Evolutionary conservation across 352 stramenopile species (phyloP), one percentile per base, ranked within the genome.

Genomic region (Blastocystis sp.): DNA sequence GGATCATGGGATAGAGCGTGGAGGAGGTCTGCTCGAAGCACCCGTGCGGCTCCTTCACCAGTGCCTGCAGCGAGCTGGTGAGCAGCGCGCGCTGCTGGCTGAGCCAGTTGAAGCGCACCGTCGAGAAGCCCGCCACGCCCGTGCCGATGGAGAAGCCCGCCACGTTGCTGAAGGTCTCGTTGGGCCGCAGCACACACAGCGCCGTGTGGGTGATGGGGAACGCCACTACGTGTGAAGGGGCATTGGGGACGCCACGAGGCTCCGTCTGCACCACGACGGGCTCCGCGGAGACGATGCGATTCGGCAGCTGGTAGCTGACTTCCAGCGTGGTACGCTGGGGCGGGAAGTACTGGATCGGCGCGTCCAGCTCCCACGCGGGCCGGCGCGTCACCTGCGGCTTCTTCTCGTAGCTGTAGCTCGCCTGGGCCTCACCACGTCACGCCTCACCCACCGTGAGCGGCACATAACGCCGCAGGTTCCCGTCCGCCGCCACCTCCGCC

Each of bases 11-110:
- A 28, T 76, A 76, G 6, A 76, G 9, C 40, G 66, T 76, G 66
- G 34, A 59, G 14, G 66, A 76, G 2, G 66, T 76, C 66, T 76
- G 48, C 52, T 76, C 66, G 52, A 76, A 76, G 52, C 66, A 76
- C 10, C 66, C 66, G 38, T 76, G 66, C 42, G 66, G 66, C 43
- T 74, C 64, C n/a, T 52, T 21, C 17, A 74, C 43, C 17, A 74
- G 34, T 10, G 19, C 34, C 48, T 57, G 48, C 48, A 57, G 48
- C 48, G 48, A 57, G 14, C 6, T 57, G 6, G 6, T 14, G 6
- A 57, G 48, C 48, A 57, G 48, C 48, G 48, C 48, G 48, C 48
- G 48, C 14, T 57, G 48, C 48, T 57, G 6, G 48, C 14, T 57
- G 48, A 57, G 6, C 6, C 14, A 0, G 48, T 57, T 57, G 48